Evolutionary conservation across 768 basidiomycete species (phyloP).

Genomic region (Tricholoma matsutake): DNA sequence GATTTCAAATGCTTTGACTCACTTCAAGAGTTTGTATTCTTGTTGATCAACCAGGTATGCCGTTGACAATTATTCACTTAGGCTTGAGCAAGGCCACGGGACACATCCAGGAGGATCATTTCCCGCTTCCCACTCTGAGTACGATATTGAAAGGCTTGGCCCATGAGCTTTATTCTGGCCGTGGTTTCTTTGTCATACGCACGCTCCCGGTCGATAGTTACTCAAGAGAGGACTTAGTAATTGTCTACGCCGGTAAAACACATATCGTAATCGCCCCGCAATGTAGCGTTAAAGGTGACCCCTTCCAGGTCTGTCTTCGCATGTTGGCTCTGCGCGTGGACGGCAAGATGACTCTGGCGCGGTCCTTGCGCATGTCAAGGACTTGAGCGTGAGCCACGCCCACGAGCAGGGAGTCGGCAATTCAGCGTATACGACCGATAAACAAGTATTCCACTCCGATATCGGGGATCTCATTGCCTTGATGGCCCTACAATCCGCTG

Average conservation of each 20-base stretch:
- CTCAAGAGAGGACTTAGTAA: slow-evolving; percentile 35
- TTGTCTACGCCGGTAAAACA: slow-evolving; percentile 40
- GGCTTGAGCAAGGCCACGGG: slow-evolving; percentile 31
- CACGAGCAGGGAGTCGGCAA: slow-evolving; percentile 40
- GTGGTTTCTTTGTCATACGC: slow-evolving; percentile 47
- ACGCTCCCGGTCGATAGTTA: slow-evolving; percentile 44
- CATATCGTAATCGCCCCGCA: background rate
- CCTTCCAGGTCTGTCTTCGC: slow-evolving; percentile 41
- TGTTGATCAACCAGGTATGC: background rate
- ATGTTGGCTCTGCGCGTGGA: slow-evolving; percentile 42
- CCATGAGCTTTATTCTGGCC: slow-evolving; percentile 39
- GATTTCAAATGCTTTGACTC: slow-evolving; percentile 34
- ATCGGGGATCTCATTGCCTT: slow-evolving; percentile 44
- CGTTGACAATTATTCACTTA: slow-evolving; percentile 4
- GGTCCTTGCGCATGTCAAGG: slow-evolving; percentile 46
- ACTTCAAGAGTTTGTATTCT: slow-evolving; percentile 36
- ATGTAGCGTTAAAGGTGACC: slow-evolving; percentile 8
- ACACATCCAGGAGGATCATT: slow-evolving; percentile 34
- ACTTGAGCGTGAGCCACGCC: slow-evolving; percentile 41
- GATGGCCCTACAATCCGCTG: slow-evolving; percentile 39
- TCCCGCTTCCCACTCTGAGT: slow-evolving; percentile 42
- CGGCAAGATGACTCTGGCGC: slow-evolving; percentile 42
- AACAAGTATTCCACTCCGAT: slow-evolving; percentile 49
- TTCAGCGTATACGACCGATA: slow-evolving; percentile 46
- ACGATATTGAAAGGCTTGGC: slow-evolving; percentile 34